Base-by-base conservation (phyloP, 805 yeast species). In the Kodamaea lidongshanica region DNA sequence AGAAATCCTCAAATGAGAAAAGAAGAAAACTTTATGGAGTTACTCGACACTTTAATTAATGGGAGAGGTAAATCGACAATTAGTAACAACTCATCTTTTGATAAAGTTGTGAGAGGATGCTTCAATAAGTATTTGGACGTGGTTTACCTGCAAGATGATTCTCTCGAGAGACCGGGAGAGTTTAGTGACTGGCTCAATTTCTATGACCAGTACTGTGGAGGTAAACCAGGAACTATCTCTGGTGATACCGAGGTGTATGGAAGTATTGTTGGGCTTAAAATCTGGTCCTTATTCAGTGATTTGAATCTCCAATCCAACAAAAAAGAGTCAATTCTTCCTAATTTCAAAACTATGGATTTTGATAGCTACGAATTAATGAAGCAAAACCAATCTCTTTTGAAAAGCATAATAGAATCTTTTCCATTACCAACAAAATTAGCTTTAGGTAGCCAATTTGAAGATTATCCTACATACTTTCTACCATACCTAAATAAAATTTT, bases 181-280 rank as follows among this genome's bases (percentile, higher is more conserved):
- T 58, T 86, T 6, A 70, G 82, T 23, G 92, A 84, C 39, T 88
- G 95, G 95, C 48, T 83, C 16, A 70, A 56, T 41, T 83, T 81
- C 48, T 72, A 77, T 39, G 96, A 88, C 49, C 27, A 56, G n/a
- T 53, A 79, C 49, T n/a, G n/a, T n/a, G n/a, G n/a, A n/a, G 52
- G 45, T 3, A 32, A 16, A 10, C 27, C 19, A 8, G 12, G 54
- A 21, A 39, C 38, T 8, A 56, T 56, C 24, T 58, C 62, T 1
- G 60, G 60, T 27, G 65, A 64, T 35, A 65, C 65, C 3, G 74
- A 70, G 13, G 44, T 77, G 28, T 87, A 84, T 45, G 61, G 70
- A 4, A 56, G 78, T 0, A 58, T 70, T 12, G 72, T 77, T 0
- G 72, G 78, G 0, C 47, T 81, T 45, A 80, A 77, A 33, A 74